These are phyloP conservation scores for Calocybe cyanea DNA, from an alignment of 768 basidiomycete genomes.

Conservation along the genomic window DNA sequence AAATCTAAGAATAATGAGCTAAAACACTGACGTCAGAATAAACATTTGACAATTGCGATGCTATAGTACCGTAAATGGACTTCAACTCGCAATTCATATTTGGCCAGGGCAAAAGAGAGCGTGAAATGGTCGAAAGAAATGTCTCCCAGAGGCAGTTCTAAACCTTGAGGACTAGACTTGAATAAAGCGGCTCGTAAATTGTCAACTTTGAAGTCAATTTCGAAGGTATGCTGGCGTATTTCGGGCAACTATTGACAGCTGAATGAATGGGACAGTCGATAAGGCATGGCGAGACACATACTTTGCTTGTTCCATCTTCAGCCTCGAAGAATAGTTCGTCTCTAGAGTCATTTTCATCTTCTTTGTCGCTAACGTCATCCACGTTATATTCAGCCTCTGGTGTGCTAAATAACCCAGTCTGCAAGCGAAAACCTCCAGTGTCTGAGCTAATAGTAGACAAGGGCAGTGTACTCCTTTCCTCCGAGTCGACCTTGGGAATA, in stretches of 20 bases:
- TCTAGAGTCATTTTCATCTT: slow-evolving; percentile 24
- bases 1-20: slow-evolving; percentile 79
- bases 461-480: slow-evolving; percentile 18
- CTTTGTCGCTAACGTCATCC: slow-evolving; percentile 41
- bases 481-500: slow-evolving; percentile 76
- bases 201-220: slow-evolving; percentile 86
- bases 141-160: slow-evolving; percentile 75
- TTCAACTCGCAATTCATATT: slow-evolving; percentile 85
- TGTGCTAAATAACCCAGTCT: slow-evolving; percentile 51
- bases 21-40: slow-evolving; percentile 10
- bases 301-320: slow-evolving; percentile 55
- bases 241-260: slow-evolving; percentile 30
- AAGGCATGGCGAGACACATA: slow-evolving; percentile 22
- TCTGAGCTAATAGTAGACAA: slow-evolving; percentile 18
- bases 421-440: slow-evolving; percentile 44
- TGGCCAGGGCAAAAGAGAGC: slow-evolving; percentile 67
- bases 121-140: slow-evolving; percentile 77
- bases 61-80: slow-evolving; percentile 65
- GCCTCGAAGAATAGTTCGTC: slow-evolving; percentile 73
- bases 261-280: neutral
- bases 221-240: slow-evolving; percentile 61
- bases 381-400: slow-evolving; percentile 65
- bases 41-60: neutral
- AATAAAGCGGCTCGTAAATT: slow-evolving; percentile 75
- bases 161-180: slow-evolving; percentile 56